Evolutionary conservation across 257 asterid genomes (phyloP).

Genomic region (Cynanchum wilfordii): DNA sequence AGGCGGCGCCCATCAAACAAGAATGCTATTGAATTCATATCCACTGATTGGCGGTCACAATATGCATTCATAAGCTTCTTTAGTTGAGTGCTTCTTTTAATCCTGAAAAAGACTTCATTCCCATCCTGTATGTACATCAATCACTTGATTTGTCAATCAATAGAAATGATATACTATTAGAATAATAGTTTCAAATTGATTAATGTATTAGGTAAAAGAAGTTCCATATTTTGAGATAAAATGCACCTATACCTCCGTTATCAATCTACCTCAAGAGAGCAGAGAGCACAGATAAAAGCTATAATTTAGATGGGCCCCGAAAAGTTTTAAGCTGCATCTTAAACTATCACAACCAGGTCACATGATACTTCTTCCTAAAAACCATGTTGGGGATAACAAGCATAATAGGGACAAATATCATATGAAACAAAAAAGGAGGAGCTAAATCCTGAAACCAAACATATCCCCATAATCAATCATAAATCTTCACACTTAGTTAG

Average conservation of each 20-base stretch:
- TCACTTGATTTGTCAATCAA: not conserved
- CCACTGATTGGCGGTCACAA: conserved; percentile 43
- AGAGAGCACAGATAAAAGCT: too few relatives aligned
- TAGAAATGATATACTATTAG: not conserved
- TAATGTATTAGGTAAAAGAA: not conserved
- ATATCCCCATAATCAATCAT: not conserved
- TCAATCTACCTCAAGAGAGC: not conserved
- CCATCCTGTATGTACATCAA: conserved; percentile 28
- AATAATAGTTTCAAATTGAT: not conserved
- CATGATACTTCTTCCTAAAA: not conserved
- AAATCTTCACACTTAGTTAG: not conserved
- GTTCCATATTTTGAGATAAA: not conserved
- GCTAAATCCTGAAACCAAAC: not conserved
- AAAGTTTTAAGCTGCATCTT: too few relatives aligned
- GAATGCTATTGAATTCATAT: conserved; percentile 32
- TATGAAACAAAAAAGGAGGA: not conserved
- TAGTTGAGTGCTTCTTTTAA: conserved; percentile 39
- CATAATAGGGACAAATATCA: not conserved
- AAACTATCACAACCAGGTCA: not conserved
- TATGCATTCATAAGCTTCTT: conserved; percentile 45
- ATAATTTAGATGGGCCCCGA: too few relatives aligned
- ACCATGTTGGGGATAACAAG: not conserved
- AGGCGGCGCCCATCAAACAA: conserved; percentile 43
- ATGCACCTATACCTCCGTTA: not conserved
- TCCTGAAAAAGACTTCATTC: conserved; percentile 40